phyloP scores from a whole-genome alignment of 345 rosid genomes.

The Alliaria petiolata region DNA sequence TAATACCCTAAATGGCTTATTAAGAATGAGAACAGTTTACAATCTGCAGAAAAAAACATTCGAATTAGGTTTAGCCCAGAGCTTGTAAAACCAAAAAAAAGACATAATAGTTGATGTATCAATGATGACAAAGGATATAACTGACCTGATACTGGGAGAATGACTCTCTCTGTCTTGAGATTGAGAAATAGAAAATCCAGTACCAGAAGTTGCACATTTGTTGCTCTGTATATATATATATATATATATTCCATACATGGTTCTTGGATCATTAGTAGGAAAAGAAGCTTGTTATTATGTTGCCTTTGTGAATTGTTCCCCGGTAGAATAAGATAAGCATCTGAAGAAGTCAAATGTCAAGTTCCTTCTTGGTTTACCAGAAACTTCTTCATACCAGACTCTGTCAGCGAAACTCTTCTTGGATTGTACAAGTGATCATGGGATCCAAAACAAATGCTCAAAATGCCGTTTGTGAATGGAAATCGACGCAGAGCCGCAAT shows the following conservation, averaged over 20 bases:
- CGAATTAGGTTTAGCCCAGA: not conserved
- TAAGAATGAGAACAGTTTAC: not conserved
- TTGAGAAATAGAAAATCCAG: slow-evolving; percentile 10
- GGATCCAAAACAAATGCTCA: slow-evolving; percentile 18
- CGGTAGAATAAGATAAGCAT: slow-evolving; percentile 12
- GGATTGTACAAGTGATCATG: slow-evolving; percentile 16
- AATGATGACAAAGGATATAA: not conserved
- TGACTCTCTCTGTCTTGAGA: slow-evolving; percentile 8
- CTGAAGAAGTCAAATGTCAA: slow-evolving; percentile 8
- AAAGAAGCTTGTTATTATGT: not conserved
- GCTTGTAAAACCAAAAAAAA: not conserved
- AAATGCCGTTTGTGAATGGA: not conserved
- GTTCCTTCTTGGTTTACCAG: slow-evolving; percentile 13
- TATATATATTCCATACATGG: not conserved
- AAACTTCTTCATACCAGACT: slow-evolving; percentile 16
- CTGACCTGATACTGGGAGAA: slow-evolving; percentile 28
- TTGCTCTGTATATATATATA: not conserved
- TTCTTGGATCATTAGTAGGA: slow-evolving; percentile 19
- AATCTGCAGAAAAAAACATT: slow-evolving; percentile 24
- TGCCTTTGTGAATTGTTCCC: slow-evolving; percentile 6
- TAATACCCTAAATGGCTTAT: slow-evolving; percentile 25
- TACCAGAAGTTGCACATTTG: slow-evolving; percentile 19
- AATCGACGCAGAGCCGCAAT: slow-evolving; percentile 12
- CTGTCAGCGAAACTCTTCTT: slow-evolving; percentile 7
- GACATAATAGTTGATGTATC: not conserved